Evolutionary conservation across 2,329 filamentous ascomycete species (phyloP).

Genomic region (Purpureocillium lavendulum): DNA sequence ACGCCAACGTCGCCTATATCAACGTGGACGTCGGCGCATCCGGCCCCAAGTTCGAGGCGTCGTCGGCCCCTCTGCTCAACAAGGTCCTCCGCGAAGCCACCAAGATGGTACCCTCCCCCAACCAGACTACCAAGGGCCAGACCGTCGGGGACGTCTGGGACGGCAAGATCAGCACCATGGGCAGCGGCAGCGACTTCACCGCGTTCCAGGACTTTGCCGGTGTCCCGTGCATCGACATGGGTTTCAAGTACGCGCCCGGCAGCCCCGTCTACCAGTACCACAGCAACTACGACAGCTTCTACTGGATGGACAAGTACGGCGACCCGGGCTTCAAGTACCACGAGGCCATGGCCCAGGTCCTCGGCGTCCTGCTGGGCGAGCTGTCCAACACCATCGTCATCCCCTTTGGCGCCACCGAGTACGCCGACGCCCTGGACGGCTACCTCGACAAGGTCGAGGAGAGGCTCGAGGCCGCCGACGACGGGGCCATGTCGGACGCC

Average conservation of each 20-base stretch:
- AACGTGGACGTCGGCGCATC: slow-evolving; percentile 73
- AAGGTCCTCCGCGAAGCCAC: slow-evolving; percentile 62
- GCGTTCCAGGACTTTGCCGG: slow-evolving; percentile 68
- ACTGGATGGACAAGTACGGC: slow-evolving; percentile 79
- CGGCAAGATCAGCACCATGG: slow-evolving; percentile 55
- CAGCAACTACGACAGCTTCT: slow-evolving; percentile 82
- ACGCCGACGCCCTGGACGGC: slow-evolving; percentile 44
- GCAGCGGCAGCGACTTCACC: slow-evolving; percentile 66
- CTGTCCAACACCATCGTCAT: slow-evolving; percentile 55
- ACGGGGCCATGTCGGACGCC: slow-evolving; percentile 14
- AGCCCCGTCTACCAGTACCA: slow-evolving; percentile 73
- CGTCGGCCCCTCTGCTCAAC: slow-evolving; percentile 69
- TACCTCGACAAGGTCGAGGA: slow-evolving; percentile 45
- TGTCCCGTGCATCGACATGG: slow-evolving; percentile 56
- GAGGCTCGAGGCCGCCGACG: slow-evolving; percentile 30
- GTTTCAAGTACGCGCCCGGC: slow-evolving; percentile 36
- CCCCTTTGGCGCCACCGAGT: slow-evolving; percentile 56
- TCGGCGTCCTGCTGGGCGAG: slow-evolving; percentile 52
- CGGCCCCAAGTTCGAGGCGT: slow-evolving; percentile 54
- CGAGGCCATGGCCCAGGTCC: slow-evolving; percentile 55
- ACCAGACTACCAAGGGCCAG: slow-evolving; percentile 65
- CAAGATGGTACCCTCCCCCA: slow-evolving; percentile 56
- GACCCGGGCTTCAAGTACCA: slow-evolving; percentile 64
- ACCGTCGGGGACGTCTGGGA: slow-evolving; percentile 64
- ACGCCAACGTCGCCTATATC: slow-evolving; percentile 69